Evolutionary conservation across 495 filamentous ascomycete genomes (phyloP).

Genomic region (Talaromyces proteolyticus): DNA sequence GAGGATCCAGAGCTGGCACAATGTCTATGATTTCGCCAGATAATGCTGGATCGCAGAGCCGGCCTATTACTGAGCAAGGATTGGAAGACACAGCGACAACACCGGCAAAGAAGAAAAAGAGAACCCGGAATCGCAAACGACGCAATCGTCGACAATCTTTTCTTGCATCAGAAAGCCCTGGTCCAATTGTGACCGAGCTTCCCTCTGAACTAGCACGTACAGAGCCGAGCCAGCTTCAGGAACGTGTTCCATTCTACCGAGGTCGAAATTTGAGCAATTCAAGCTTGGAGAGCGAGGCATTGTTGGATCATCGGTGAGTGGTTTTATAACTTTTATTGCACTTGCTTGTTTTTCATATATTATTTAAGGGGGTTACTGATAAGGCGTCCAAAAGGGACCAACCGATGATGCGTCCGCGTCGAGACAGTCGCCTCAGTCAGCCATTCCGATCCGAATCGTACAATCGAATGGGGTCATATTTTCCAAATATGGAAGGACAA

Average conservation of each 20-base stretch:
- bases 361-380: background rate
- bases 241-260: slow-evolving; percentile 46
- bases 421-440: slow-evolving; percentile 48
- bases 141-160: slow-evolving; percentile 37
- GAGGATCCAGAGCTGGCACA: background rate
- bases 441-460: slow-evolving; percentile 40
- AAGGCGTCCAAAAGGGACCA: slow-evolving; percentile 49
- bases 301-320: slow-evolving; percentile 72
- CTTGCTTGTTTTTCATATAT: background rate
- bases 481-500: slow-evolving; percentile 19
- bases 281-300: slow-evolving; percentile 73
- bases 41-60: slow-evolving; percentile 12
- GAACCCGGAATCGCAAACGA: slow-evolving; percentile 32
- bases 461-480: slow-evolving; percentile 19
- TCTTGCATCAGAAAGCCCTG: slow-evolving; percentile 21
- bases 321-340: too few relatives aligned
- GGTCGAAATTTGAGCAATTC: slow-evolving; percentile 63
- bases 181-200: slow-evolving; percentile 5
- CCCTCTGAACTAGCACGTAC: background rate
- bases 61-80: background rate
- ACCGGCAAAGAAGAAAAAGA: slow-evolving; percentile 30
- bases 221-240: background rate
- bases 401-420: slow-evolving; percentile 61
- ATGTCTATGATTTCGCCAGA: background rate
- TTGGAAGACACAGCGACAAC: background rate